Percentiles rank a stretch among this genome's conserved stretches.
Conservation (phyloP, 2,329 filamentous ascomycete species). For the Calonectria crousiana region DNA sequence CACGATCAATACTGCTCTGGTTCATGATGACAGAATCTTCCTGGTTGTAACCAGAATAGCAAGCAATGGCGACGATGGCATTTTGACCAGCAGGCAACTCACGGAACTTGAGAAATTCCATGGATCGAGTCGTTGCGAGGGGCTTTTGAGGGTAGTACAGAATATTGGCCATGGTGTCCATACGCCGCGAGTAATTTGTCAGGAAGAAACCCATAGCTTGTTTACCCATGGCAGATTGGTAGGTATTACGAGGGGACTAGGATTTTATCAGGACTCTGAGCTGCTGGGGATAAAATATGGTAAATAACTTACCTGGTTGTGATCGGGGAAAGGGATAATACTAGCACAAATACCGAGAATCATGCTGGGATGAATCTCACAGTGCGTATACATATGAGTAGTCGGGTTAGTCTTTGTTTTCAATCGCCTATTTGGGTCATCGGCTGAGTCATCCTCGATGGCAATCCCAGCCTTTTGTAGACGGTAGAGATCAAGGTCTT, state of each 20-base stretch:
- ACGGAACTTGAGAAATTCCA: slow-evolving; percentile 99
- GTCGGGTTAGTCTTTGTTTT: slow-evolving; percentile 89
- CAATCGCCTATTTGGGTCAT: slow-evolving; percentile 85
- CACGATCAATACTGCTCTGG: slow-evolving; percentile 97
- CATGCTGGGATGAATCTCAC: slow-evolving; percentile 99
- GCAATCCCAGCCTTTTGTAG: slow-evolving; percentile 75
- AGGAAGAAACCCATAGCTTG: slow-evolving; percentile 99
- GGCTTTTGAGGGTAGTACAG: slow-evolving; percentile 99
- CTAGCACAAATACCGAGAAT: slow-evolving; percentile 98
- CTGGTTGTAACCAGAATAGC: slow-evolving; percentile 99
- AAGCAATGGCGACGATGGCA: slow-evolving; percentile 96
- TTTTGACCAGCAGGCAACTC: slow-evolving; percentile 97
- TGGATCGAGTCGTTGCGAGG: slow-evolving; percentile 92
- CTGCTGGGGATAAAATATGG: not conserved
- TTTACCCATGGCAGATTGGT: slow-evolving; percentile 99
- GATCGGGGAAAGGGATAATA: slow-evolving; percentile 99
- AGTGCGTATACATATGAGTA: slow-evolving; percentile 95
- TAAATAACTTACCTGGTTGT: slow-evolving; percentile 79
- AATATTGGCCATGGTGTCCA: slow-evolving; percentile 99
- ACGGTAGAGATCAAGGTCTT: slow-evolving; percentile 86
- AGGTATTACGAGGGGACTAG: slow-evolving; percentile 96
- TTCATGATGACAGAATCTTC: slow-evolving; percentile 99
- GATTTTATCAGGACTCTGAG: slow-evolving; percentile 19
- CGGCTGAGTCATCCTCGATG: slow-evolving; percentile 70
- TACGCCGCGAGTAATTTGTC: slow-evolving; percentile 95